Conservation (phyloP, 1,284 basidiomycete species). For the Pseudozyma sp. region DNA sequence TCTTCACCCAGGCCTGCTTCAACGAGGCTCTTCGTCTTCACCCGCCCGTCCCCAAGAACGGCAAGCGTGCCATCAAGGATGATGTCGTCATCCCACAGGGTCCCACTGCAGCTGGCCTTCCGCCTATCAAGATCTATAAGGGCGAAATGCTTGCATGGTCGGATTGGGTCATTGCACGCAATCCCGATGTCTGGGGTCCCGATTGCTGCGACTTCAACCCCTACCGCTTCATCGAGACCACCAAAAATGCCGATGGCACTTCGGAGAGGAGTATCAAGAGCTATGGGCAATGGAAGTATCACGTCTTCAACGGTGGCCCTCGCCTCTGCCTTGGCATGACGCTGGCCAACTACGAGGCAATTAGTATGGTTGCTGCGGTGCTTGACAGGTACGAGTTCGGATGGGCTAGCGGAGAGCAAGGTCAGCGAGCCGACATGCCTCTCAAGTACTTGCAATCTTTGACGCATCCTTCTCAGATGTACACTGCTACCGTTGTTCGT, state of each 20-base stretch:
- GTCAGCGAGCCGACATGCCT: slow-evolving; percentile 56
- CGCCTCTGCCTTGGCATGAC: slow-evolving; percentile 62
- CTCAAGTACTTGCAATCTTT: slow-evolving; percentile 48
- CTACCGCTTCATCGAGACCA: slow-evolving; percentile 50
- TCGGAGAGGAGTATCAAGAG: slow-evolving; percentile 30
- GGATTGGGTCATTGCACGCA: slow-evolving; percentile 62
- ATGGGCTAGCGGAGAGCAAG: slow-evolving; percentile 51
- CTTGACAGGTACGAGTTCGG: slow-evolving; percentile 48
- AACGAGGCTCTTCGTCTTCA: slow-evolving; percentile 57
- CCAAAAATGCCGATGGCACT: slow-evolving; percentile 26
- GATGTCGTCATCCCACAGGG: slow-evolving; percentile 55
- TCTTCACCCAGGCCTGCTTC: slow-evolving; percentile 58
- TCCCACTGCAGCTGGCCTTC: slow-evolving; percentile 46
- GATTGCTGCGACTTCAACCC: slow-evolving; percentile 56
- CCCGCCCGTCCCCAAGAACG: slow-evolving; percentile 60
- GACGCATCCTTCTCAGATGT: slow-evolving; percentile 56
- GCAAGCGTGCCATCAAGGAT: slow-evolving; percentile 55
- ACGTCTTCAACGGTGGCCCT: slow-evolving; percentile 59
- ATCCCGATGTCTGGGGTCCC: slow-evolving; percentile 58
- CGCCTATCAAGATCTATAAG: slow-evolving; percentile 53
- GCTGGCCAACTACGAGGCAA: slow-evolving; percentile 57
- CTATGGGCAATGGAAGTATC: slow-evolving; percentile 59
- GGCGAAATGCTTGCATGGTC: slow-evolving; percentile 56
- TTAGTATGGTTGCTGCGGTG: slow-evolving; percentile 38
- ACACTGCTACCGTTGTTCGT: slow-evolving; percentile 44